Evolutionary conservation across 108 stramenopile species (phyloP).

Genomic region (Chaetoceros muelleri): DNA sequence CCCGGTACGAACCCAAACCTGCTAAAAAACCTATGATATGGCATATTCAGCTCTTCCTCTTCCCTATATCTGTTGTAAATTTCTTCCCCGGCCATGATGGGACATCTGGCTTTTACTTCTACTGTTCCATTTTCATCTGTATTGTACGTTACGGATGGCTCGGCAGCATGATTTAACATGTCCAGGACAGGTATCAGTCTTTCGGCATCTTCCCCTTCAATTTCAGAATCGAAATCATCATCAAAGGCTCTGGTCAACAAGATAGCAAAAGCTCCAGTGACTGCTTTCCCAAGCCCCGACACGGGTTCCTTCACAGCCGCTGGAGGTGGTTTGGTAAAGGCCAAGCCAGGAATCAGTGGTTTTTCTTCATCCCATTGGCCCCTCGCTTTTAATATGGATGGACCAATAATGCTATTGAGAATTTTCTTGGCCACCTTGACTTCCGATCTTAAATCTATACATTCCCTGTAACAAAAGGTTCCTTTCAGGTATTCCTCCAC

Average conservation of each 20-base stretch:
- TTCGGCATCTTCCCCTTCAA: conserved; percentile 37
- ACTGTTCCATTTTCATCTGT: conserved; percentile 40
- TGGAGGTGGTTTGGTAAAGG: background rate
- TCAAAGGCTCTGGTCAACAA: conserved; percentile 60
- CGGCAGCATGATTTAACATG: conserved; percentile 57
- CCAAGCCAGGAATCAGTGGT: conserved; percentile 30
- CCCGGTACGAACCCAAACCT: conserved; percentile 75
- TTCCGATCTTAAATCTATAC: conserved; percentile 33
- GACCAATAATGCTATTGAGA: conserved; percentile 28
- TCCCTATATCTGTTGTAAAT: conserved; percentile 61
- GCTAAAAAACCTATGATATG: conserved; percentile 62
- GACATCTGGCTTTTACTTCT: conserved; percentile 40
- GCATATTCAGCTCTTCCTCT: conserved; percentile 64
- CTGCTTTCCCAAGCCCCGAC: conserved; percentile 35
- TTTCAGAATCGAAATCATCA: conserved; percentile 20
- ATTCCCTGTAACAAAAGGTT: conserved; percentile 49
- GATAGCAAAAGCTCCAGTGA: conserved; percentile 58
- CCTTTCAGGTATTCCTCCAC: conserved; percentile 41
- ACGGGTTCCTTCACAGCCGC: conserved; percentile 4
- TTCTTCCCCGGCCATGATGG: conserved; percentile 41
- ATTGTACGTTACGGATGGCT: conserved; percentile 46
- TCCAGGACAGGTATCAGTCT: conserved; percentile 63
- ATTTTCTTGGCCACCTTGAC: conserved; percentile 41
- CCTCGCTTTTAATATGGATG: conserved; percentile 33
- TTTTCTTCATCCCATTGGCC: conserved; percentile 18